A percentile compares a stretch with the other conserved stretches of the same genome.
phyloP scores from a whole-genome alignment of 495 filamentous ascomycete genomes.

The Choiromyces venosus region DNA sequence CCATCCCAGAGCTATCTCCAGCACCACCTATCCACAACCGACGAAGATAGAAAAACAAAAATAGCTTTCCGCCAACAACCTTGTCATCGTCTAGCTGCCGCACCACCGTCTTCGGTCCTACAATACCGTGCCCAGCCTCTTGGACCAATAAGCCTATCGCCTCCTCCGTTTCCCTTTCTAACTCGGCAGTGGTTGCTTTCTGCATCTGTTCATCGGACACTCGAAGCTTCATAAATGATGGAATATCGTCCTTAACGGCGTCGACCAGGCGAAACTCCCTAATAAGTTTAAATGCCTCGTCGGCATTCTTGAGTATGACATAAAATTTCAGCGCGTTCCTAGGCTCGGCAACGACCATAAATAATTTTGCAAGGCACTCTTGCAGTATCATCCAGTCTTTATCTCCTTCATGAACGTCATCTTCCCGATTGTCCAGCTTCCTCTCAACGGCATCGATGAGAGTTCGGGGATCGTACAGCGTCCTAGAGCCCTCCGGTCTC shows the following conservation, averaged over 20 bases:
- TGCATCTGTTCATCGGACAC: conserved; percentile 67
- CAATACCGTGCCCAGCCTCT: conserved; percentile 81
- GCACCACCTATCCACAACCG: conserved; percentile 62
- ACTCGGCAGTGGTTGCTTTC: conserved; percentile 60
- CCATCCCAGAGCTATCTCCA: conserved; percentile 50
- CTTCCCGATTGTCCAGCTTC: conserved; percentile 65
- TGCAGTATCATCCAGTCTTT: conserved; percentile 68
- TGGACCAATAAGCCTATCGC: conserved; percentile 80
- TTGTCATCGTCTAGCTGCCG: conserved; percentile 57
- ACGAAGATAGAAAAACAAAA: conserved; percentile 86
- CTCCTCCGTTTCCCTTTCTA: conserved; percentile 72
- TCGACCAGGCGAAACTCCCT: conserved; percentile 77
- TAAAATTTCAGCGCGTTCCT: conserved; percentile 81
- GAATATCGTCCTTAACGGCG: conserved; percentile 78
- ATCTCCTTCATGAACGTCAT: conserved; percentile 50
- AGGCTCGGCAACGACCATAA: conserved; percentile 69
- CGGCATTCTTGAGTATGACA: conserved; percentile 84
- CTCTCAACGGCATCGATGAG: conserved; percentile 67
- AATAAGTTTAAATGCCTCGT: conserved; percentile 78
- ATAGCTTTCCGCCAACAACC: conserved; percentile 50
- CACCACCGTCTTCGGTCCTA: conserved; percentile 71
- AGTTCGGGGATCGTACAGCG: conserved; percentile 65
- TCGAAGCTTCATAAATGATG: conserved; percentile 78
- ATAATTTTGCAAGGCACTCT: conserved; percentile 74
- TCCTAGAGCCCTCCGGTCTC: conserved; percentile 57